phyloP scores from a whole-genome alignment of 225 moss, liverwort and hornwort genomes.

The Pseudoscleropodium purum region DNA sequence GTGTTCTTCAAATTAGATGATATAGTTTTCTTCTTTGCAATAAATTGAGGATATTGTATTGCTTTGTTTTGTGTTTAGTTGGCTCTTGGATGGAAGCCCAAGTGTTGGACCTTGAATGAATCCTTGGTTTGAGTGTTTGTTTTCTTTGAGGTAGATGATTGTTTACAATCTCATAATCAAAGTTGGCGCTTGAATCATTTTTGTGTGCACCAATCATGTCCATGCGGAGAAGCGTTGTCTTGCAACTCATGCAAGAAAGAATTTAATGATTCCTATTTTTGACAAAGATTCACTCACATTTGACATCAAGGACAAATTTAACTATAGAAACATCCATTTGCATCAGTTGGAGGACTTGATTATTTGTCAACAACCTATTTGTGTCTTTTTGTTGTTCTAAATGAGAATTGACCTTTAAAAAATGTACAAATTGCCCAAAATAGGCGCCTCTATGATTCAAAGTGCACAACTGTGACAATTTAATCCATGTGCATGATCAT shows the following conservation, averaged over 20 bases:
- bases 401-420: neutral
- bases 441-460: rapidly evolving
- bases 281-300: neutral
- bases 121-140: neutral
- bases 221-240: neutral
- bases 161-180: neutral
- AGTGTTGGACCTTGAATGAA: neutral
- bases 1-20: neutral
- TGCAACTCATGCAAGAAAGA: neutral
- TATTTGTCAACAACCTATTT: neutral
- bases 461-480: rapidly evolving
- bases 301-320: neutral
- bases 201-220: neutral
- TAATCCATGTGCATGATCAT: rapidly evolving
- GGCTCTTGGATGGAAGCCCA: neutral
- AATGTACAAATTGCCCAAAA: neutral
- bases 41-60: neutral
- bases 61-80: neutral
- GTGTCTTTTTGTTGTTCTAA: neutral
- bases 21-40: neutral
- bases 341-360: neutral
- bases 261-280: neutral
- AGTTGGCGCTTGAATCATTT: neutral
- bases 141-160: neutral
- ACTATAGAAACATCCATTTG: neutral